Conservation (phyloP, 805 yeast genomes). For the Metschnikowia kofuensis region DNA sequence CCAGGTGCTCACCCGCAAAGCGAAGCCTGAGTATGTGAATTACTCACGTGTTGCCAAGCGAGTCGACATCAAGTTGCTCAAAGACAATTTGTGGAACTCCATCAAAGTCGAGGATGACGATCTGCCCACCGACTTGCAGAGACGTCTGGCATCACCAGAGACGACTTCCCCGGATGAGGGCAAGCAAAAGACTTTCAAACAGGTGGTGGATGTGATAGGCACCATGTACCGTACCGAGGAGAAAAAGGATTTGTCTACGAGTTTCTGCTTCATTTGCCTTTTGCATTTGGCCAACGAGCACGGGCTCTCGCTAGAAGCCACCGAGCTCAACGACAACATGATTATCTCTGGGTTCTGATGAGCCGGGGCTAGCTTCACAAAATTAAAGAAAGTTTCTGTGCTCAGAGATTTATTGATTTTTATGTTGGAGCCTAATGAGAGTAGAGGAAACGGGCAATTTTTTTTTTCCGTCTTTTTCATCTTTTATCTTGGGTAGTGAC, state of each 20-base stretch:
- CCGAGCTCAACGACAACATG: conserved; percentile 40
- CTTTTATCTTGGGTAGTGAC: too few species aligned
- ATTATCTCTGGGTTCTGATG: conserved; percentile 20
- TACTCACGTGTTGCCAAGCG: conserved; percentile 74
- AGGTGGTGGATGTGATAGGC: conserved; percentile 48
- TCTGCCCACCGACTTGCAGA: not conserved
- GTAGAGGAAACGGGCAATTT: too few species aligned
- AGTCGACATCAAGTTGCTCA: conserved; percentile 70
- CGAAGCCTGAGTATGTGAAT: conserved; percentile 44
- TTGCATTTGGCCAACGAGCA: conserved; percentile 86
- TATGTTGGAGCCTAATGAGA: too few species aligned
- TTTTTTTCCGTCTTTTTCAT: too few species aligned
- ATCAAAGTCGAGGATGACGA: conserved; percentile 28
- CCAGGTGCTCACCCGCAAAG: conserved; percentile 22
- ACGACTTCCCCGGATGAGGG: conserved; percentile 12
- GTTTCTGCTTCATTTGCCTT: conserved; percentile 80
- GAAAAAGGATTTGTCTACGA: conserved; percentile 69
- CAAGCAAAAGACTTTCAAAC: conserved; percentile 39
- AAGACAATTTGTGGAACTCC: conserved; percentile 72
- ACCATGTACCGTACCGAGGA: conserved; percentile 54
- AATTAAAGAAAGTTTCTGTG: too few species aligned
- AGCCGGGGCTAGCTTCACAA: not conserved
- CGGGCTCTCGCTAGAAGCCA: conserved; percentile 57
- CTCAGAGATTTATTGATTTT: too few species aligned
- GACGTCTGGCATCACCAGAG: conserved; percentile 17